Evolutionary conservation across 2,329 filamentous ascomycete species (phyloP).

Genomic region (Hypoxylon sp.): DNA sequence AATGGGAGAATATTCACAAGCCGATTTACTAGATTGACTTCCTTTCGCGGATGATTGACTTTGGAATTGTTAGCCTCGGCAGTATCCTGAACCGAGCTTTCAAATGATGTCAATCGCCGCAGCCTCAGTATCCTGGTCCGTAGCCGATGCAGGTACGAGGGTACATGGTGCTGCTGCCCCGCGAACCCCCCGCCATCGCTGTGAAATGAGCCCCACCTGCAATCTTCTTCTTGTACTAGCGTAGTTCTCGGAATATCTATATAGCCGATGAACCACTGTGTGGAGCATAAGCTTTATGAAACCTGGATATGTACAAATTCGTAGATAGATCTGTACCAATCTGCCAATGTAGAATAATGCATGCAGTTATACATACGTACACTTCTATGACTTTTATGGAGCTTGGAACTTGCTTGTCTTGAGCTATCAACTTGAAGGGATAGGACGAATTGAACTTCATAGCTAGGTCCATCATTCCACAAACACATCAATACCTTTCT

Average conservation of each 20-base stretch:
- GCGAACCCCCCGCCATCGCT: too few species aligned
- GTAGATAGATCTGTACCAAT: too few species aligned
- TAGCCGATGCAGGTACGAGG: constrained; percentile 20
- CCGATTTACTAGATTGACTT: background rate
- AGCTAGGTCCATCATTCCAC: constrained; percentile 3
- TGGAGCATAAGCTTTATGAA: constrained; percentile 20
- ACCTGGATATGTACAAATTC: too few species aligned
- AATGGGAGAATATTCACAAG: constrained; percentile 13
- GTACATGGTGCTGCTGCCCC: constrained; percentile 5
- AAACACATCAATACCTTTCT: too few species aligned
- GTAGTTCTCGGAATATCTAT: constrained; percentile 3
- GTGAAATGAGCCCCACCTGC: too few species aligned
- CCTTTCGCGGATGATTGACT: constrained; percentile 11
- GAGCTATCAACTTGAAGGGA: constrained; percentile 25
- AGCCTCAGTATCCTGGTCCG: constrained; percentile 1
- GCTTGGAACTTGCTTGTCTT: constrained; percentile 30
- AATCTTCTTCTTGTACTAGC: too few species aligned
- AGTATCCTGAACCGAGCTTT: constrained; percentile 16
- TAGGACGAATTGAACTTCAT: constrained; percentile 6
- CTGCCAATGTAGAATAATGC: constrained; percentile 6
- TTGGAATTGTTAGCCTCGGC: constrained; percentile 37
- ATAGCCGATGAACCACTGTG: constrained; percentile 17
- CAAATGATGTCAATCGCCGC: constrained; percentile 32
- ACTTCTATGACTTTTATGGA: constrained; percentile 27
- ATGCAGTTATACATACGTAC: too few species aligned